Base-by-base conservation (phyloP, 306 rosid species). In the Casuarina glauca region DNA sequence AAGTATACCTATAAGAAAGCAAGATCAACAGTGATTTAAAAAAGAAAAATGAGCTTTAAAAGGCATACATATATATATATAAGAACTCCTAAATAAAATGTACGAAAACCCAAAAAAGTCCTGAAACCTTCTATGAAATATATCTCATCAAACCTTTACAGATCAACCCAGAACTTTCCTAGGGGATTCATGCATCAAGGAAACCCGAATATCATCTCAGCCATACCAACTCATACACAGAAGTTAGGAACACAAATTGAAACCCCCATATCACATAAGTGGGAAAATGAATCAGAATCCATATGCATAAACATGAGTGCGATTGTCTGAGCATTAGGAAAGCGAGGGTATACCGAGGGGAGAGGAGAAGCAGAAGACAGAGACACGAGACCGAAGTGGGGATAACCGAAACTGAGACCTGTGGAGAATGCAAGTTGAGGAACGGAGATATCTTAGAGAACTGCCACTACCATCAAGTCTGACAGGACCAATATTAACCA, bases 321-420 rank as follows among this genome's bases (percentile, higher is more conserved):
- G 46, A 5, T 9, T 6, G 71, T 3, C 35, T 7, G 50, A 67
- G 51, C 9, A n/a, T 44, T 46, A 54, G 76, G 74, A 78, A 71
- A 42, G 74, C 3, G 63, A 71, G 55, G 41, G 61, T 16, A 80
- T 76, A 84, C 92, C 87, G 4, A 87, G 57, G 73, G 73, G 38
- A 50, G 78, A 69, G 20, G 81, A 79, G 61, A 39, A 58, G 75
- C 50, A 61, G 12, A 83, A 10, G 42, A 73, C n/a, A 16, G 85
- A 79, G 69, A 50, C 70, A 82, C 53, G 72, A 75, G 36, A 52
- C 42, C 20, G 76, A 74, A 69, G 1, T 12, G 72, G 39, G 61
- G 50, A 44, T 51, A 80, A 69, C 26, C n/a, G 54, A 62, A 5
- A 67, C 3, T 67, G 71, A 42, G 74, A 45, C 4, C 53, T 57